Conservation (phyloP, 2,329 filamentous ascomycete species). For the Orbilia blumenaviensis region DNA sequence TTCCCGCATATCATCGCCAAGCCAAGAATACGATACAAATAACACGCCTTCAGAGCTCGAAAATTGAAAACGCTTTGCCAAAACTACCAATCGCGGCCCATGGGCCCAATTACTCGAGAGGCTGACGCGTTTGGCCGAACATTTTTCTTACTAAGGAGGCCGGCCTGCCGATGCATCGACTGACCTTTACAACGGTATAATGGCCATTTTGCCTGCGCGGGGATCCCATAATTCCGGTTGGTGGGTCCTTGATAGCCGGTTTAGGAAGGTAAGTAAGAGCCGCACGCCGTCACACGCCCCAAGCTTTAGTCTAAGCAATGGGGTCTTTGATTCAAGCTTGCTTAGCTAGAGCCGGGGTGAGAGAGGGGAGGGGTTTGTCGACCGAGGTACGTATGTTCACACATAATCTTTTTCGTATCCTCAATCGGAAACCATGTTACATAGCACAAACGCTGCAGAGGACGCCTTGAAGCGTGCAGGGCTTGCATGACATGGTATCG, state of each 20-base stretch:
- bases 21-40: no score
- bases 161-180: not conserved
- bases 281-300: not conserved
- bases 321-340: slow-evolving; percentile 12
- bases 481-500: not conserved
- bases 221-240: not conserved
- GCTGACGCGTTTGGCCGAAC: slow-evolving; percentile 35
- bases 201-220: not conserved
- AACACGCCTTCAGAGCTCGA: no score
- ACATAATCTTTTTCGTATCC: no score
- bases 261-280: slow-evolving; percentile 20
- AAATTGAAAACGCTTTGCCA: no score
- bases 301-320: no score
- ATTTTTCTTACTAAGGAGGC: not conserved
- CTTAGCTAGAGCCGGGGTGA: not conserved
- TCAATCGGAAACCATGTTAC: not conserved
- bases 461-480: not conserved
- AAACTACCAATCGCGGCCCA: no score
- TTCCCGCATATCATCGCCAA: no score
- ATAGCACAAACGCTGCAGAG: no score
- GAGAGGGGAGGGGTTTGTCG: not conserved
- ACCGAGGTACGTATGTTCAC: no score
- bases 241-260: not conserved
- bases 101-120: not conserved
- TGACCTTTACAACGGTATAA: no score